These are phyloP conservation scores for Teratosphaeriaceae sp. DNA, from an alignment of 2,329 filamentous ascomycete genomes.

Conservation along the genomic window DNA sequence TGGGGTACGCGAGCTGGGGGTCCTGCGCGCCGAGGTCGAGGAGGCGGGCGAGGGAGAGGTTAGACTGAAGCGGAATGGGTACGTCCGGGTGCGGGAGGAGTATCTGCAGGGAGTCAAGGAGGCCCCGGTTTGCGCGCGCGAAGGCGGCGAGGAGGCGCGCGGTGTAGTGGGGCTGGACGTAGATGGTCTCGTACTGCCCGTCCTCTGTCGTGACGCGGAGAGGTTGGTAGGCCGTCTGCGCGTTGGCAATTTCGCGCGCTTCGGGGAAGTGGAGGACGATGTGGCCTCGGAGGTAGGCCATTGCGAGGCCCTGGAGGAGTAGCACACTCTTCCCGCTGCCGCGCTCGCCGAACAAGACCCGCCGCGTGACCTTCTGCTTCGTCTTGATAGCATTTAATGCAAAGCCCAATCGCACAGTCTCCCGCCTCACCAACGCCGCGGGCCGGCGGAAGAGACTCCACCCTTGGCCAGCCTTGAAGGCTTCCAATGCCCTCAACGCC, in stretches of 20 bases:
- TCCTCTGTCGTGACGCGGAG: constrained; percentile 52
- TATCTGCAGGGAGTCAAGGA: constrained; percentile 52
- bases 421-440: constrained; percentile 67
- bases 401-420: constrained; percentile 66
- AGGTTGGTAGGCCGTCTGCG: constrained; percentile 71
- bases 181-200: constrained; percentile 47
- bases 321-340: constrained; percentile 82
- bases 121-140: constrained; percentile 59
- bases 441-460: constrained; percentile 84
- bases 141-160: constrained; percentile 68
- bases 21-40: constrained; percentile 64
- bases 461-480: constrained; percentile 83
- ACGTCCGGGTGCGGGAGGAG: constrained; percentile 52
- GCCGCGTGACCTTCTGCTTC: constrained; percentile 49
- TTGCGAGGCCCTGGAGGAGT: constrained; percentile 73
- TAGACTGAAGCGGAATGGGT: constrained; percentile 51
- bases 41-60: constrained; percentile 60
- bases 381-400: constrained; percentile 30
- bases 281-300: constrained; percentile 78
- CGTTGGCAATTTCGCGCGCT: constrained; percentile 78
- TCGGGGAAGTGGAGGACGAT: constrained; percentile 85
- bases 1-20: constrained; percentile 68
- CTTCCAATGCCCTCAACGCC: constrained; percentile 72
- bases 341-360: constrained; percentile 66
- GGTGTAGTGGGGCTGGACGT: constrained; percentile 72